Conservation (phyloP, 1,284 basidiomycete genomes). For the Fomes fomentarius region DNA sequence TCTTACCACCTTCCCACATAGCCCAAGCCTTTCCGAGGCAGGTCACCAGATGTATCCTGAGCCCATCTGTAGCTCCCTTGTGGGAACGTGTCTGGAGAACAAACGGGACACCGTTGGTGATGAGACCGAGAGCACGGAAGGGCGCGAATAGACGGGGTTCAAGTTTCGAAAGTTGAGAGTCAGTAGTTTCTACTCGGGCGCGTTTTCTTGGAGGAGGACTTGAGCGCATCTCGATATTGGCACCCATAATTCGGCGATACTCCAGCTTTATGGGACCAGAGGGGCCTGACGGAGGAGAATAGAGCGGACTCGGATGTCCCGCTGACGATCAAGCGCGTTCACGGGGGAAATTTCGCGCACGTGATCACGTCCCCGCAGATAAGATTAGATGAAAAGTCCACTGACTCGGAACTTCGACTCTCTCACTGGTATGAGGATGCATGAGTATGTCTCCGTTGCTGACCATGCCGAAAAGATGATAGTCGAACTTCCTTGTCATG, state of each 20-base stretch:
- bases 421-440: too few species aligned
- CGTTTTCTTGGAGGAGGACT: slow-evolving; percentile 37
- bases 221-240: slow-evolving; percentile 19
- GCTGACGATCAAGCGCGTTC: neutral
- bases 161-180: slow-evolving; percentile 24
- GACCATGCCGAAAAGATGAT: too few species aligned
- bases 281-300: neutral
- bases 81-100: slow-evolving; percentile 85
- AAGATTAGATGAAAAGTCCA: slow-evolving; percentile 13
- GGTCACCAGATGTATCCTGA: slow-evolving; percentile 83
- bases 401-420: too few species aligned
- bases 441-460: too few species aligned
- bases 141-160: slow-evolving; percentile 84
- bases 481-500: too few species aligned
- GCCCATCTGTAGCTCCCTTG: slow-evolving; percentile 86
- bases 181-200: slow-evolving; percentile 31
- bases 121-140: slow-evolving; percentile 91
- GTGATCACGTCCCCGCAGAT: slow-evolving; percentile 11
- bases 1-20: slow-evolving; percentile 94
- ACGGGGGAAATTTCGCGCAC: slow-evolving; percentile 12
- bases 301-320: neutral
- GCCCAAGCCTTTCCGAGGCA: slow-evolving; percentile 93
- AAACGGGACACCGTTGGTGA: slow-evolving; percentile 93
- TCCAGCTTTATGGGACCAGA: neutral
- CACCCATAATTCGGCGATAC: slow-evolving; percentile 25